Evolutionary conservation across 169 alveolate species (phyloP), one percentile per base, ranked within the genome.

Genomic region (Cystoisospora suis): DNA sequence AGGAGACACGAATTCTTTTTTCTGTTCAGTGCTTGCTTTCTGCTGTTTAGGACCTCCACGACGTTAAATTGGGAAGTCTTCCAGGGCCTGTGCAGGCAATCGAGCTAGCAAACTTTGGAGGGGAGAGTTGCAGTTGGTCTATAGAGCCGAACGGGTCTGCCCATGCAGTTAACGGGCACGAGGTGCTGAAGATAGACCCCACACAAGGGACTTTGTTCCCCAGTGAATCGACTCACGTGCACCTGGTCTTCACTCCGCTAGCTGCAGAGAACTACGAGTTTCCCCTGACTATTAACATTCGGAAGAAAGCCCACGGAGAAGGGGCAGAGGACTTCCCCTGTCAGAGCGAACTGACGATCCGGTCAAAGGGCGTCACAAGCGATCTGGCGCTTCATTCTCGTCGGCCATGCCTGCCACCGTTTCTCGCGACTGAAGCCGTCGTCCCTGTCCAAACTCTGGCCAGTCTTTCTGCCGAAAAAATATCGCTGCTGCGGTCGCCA

Each of bases 11-110:
- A 15, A 53, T 53, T 53, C 20, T 9, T 20, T 9, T 53, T 53
- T 20, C 20, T 53, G n/a, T 9, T 20, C n/a, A 20, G n/a, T 53
- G 20, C 29, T 58, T 58, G 5, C 72, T 58, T 9, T 58, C 72
- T 58, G 40, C 29, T 36, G 29, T 9, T 36, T 9, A 29, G 29
- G 72, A 58, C 72, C 72, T 58, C 29, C 72, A 58, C 5, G 29
- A 34, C 12, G 72, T 58, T 36, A 27, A 7, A 34, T 36, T 58
- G 40, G 72, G 29, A 3, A 3, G 72, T 3, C 72, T 29, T 45
- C 87, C 87, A 9, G 87, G 70, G 69, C n/a, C 69, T 15, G 70
- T 44, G 42, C 87, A 79, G 87, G 87, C 69, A 32, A 23, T 79
- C 45, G 70, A 79, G 44, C 69, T 79, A n/a, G 3, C 9, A 29